These are phyloP conservation scores for Cytospora paraplurivora DNA, from an alignment of 2,329 filamentous ascomycete species.

Conservation along the genomic window DNA sequence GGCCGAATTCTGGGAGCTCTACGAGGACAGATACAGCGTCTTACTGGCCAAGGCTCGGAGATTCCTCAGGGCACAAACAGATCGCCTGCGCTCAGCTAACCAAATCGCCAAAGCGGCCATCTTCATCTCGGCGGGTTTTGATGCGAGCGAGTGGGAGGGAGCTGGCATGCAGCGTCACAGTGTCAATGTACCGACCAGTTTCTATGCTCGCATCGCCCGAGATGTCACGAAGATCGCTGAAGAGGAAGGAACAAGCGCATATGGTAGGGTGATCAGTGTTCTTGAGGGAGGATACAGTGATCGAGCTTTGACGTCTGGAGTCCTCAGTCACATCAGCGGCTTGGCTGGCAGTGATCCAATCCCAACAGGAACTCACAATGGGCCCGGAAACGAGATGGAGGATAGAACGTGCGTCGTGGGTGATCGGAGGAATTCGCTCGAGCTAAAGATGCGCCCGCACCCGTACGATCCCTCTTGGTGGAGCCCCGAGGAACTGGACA, in stretches of 20 bases:
- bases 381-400: slow-evolving; percentile 62
- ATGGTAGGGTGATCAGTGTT: slow-evolving; percentile 88
- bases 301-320: slow-evolving; percentile 82
- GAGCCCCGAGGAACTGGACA: slow-evolving; percentile 65
- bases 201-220: slow-evolving; percentile 87
- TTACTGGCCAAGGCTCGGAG: slow-evolving; percentile 78
- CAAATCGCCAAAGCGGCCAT: slow-evolving; percentile 78
- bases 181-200: slow-evolving; percentile 94
- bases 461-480: slow-evolving; percentile 73
- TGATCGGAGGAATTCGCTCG: slow-evolving; percentile 37
- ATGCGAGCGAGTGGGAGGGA: slow-evolving; percentile 94
- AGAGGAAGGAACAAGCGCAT: slow-evolving; percentile 74
- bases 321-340: slow-evolving; percentile 87
- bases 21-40: slow-evolving; percentile 74
- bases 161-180: slow-evolving; percentile 93
- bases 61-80: slow-evolving; percentile 75
- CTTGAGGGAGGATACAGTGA: slow-evolving; percentile 97
- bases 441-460: slow-evolving; percentile 38
- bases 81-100: slow-evolving; percentile 60
- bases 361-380: slow-evolving; percentile 44
- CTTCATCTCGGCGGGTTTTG: slow-evolving; percentile 94
- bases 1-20: slow-evolving; percentile 85
- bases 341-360: slow-evolving; percentile 61
- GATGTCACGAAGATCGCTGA: slow-evolving; percentile 82
- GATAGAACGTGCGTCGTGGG: slow-evolving; percentile 49